phyloP scores from a whole-genome alignment of 139 green algal genomes.

The Chlamydomonas sphaeroides region DNA sequence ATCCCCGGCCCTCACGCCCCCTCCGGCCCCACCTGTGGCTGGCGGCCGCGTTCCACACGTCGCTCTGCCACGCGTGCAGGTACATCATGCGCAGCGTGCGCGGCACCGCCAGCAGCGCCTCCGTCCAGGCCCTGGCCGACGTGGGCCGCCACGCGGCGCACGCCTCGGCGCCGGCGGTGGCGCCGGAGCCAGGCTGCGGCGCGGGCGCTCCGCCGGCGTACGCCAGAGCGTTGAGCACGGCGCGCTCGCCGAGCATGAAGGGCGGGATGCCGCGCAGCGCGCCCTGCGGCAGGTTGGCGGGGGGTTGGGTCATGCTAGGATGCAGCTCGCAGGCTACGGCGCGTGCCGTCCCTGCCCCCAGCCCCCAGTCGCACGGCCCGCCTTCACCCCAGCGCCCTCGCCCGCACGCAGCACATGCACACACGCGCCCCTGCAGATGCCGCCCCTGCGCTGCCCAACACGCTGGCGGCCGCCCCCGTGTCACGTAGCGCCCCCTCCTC shows the following conservation, averaged over 20 bases:
- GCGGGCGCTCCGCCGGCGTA: neutral
- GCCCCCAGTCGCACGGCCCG: neutral
- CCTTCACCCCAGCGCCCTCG: too few species aligned
- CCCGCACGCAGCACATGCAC: too few species aligned
- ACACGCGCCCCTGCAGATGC: too few species aligned
- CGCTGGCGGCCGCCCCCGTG: too few species aligned
- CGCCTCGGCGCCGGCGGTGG: neutral
- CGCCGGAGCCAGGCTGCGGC: neutral
- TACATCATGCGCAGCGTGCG: conserved; percentile 91
- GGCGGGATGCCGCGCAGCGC: conserved; percentile 69
- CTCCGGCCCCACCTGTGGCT: conserved; percentile 49
- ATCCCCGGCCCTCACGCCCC: neutral
- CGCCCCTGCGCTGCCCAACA: too few species aligned
- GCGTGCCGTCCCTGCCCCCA: neutral
- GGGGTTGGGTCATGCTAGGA: neutral
- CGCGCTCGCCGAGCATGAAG: conserved; percentile 68
- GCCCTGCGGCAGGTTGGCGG: conserved; percentile 7
- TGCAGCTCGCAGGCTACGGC: neutral
- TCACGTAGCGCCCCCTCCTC: too few species aligned
- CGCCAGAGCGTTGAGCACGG: conserved; percentile 58
- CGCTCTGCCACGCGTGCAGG: conserved; percentile 93
- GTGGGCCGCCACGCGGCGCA: neutral
- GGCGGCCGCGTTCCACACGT: conserved; percentile 87
- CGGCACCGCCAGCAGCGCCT: conserved; percentile 71
- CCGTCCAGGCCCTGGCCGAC: conserved; percentile 35